Evolutionary conservation across 495 filamentous ascomycete genomes (phyloP), one percentile per base, ranked within the genome.

Genomic region (Talaromyces liani): DNA sequence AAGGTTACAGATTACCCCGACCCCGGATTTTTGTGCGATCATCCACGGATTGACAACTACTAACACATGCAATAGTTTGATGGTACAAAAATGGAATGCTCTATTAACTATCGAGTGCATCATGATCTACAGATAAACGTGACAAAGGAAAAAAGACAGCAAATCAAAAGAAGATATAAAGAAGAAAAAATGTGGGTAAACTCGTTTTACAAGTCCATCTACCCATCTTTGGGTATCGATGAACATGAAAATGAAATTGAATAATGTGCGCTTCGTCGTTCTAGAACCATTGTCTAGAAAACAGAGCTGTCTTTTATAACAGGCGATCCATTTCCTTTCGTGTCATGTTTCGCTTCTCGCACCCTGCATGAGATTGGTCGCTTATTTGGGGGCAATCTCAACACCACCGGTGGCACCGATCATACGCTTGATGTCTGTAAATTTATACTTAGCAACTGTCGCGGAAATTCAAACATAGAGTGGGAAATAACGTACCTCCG

Each of bases 341-440:
- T 25, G 22, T 29, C 53, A 29, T 56, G 22, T 56, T 31, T 56
- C 53, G 27, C 53, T 25, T 56, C 53, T 27, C 53, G 53, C 20
- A 16, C 20, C 22, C 14, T 55, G 22, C 53, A 27, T 54, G 51
- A 14, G 16, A 12, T 49, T 18, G 10, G 51, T 55, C 63, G 59
- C 71, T 56, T 80, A 79, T 74, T 82, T 83, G 65, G 53, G 24
- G 25, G 75, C 74, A 65, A 96, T 92, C 79, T 96, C 91, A 60
- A 93, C 87, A 77, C 90, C 91, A 41, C 87, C 89, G 34, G 80
- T 84, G 18, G 88, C 89, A 70, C 89, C 89, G 8, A 89, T 66
- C 56, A 81, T 39, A 67, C 77, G 71, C 71, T 76, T 74, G 71
- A 80, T 77, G 71, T 82, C 74, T 67, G 58, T 29, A 41, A 25